Percentiles rank a stretch among this genome's conserved stretches.
phyloP scores from a whole-genome alignment of 495 filamentous ascomycete species.

The Viridothelium virens region DNA sequence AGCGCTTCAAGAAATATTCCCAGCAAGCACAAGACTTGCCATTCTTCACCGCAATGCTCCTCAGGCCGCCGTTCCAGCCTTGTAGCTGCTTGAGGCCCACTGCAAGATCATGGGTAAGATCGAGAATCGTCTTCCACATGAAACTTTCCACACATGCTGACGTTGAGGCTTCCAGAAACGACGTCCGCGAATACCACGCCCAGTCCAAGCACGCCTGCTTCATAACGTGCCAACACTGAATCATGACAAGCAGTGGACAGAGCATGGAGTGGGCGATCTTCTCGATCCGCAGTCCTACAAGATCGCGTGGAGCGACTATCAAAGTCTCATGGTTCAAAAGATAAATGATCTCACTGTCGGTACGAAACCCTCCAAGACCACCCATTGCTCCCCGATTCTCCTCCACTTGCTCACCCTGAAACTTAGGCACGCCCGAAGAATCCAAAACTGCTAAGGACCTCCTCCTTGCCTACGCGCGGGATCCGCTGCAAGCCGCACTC shows the following conservation, averaged over 20 bases:
- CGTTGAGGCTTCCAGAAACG: slow-evolving; percentile 12
- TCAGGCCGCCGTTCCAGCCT: slow-evolving; percentile 16
- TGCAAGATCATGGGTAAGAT: slow-evolving; percentile 23
- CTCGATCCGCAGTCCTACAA: slow-evolving; percentile 58
- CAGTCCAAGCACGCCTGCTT: slow-evolving; percentile 2
- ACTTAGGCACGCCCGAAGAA: slow-evolving; percentile 47
- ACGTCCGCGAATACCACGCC: not conserved
- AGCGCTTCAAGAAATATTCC: slow-evolving; percentile 12
- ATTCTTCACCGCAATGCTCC: slow-evolving; percentile 20
- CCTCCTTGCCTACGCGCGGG: slow-evolving; percentile 66
- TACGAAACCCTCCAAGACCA: slow-evolving; percentile 35
- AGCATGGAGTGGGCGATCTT: slow-evolving; percentile 59
- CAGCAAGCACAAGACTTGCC: not conserved
- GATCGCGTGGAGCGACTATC: slow-evolving; percentile 77
- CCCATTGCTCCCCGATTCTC: not conserved
- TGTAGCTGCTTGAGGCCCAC: slow-evolving; percentile 2
- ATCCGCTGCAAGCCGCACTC: slow-evolving; percentile 62
- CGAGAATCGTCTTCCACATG: not conserved
- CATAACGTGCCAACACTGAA: slow-evolving; percentile 37
- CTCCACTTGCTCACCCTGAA: not conserved
- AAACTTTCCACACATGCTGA: not conserved
- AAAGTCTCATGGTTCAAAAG: slow-evolving; percentile 59
- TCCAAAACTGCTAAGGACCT: slow-evolving; percentile 55
- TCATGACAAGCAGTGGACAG: slow-evolving; percentile 43
- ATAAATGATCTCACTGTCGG: slow-evolving; percentile 68